Evolutionary conservation across 2,329 filamentous ascomycete species (phyloP).

Genomic region (Xenoacremonium recifei): DNA sequence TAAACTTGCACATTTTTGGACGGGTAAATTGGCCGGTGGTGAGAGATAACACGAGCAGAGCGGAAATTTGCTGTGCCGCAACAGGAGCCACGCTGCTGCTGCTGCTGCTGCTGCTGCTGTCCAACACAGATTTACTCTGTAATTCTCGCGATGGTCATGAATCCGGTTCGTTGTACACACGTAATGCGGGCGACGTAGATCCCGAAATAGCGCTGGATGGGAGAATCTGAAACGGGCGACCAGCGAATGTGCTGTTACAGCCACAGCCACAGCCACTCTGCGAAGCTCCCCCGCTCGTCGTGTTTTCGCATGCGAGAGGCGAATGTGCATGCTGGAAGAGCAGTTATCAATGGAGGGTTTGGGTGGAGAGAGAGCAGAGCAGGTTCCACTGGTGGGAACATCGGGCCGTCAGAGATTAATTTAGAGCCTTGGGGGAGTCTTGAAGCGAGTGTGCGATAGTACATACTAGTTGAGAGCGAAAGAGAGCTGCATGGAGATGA

Average conservation of each 20-base stretch:
- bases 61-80: too few relatives aligned
- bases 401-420: slow-evolving; percentile 22
- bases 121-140: too few relatives aligned
- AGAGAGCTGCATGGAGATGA: background rate
- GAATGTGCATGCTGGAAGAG: slow-evolving; percentile 4
- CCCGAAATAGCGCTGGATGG: background rate
- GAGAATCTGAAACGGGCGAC: background rate
- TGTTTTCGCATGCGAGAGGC: slow-evolving; percentile 9
- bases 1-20: too few relatives aligned
- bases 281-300: slow-evolving; percentile 2
- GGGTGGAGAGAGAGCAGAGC: slow-evolving; percentile 4
- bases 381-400: slow-evolving; percentile 10
- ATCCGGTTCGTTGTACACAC: background rate
- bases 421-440: background rate
- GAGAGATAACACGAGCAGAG: too few relatives aligned
- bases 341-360: slow-evolving; percentile 10
- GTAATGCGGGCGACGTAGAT: too few relatives aligned
- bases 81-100: too few relatives aligned
- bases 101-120: too few relatives aligned
- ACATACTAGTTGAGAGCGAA: background rate
- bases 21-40: too few relatives aligned
- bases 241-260: background rate
- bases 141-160: too few relatives aligned
- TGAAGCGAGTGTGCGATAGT: background rate
- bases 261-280: slow-evolving; percentile 8